These are phyloP conservation scores for Pyrrhoderma noxium DNA, from an alignment of 1,284 basidiomycete species.

Conservation along the genomic window DNA sequence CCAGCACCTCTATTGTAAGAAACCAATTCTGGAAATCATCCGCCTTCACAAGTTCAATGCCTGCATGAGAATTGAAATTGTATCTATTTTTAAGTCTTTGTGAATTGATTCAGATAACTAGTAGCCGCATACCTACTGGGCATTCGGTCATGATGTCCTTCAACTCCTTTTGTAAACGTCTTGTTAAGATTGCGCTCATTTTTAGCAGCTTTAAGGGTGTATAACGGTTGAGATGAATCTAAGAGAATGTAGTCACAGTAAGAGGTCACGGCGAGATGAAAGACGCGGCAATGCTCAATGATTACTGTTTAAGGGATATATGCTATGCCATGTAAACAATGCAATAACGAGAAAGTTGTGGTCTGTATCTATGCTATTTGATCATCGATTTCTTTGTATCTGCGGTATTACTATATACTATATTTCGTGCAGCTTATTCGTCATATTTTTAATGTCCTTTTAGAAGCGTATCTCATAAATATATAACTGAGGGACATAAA, in stretches of 20 bases:
- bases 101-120: not conserved
- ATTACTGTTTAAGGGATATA: not conserved
- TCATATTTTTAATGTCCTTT: too few species aligned
- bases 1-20: conserved; percentile 71
- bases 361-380: not conserved
- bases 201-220: not conserved
- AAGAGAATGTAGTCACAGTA: not conserved
- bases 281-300: not conserved
- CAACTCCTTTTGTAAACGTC: conserved; percentile 27
- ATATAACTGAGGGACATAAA: too few species aligned
- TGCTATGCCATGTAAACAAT: not conserved
- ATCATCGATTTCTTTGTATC: not conserved
- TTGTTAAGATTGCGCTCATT: conserved; percentile 24
- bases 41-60: conserved; percentile 61
- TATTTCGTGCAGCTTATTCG: too few species aligned
- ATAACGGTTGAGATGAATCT: not conserved
- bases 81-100: not conserved
- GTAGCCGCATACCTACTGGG: conserved; percentile 19
- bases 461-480: too few species aligned
- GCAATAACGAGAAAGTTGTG: not conserved
- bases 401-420: too few species aligned
- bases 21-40: conserved; percentile 70
- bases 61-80: conserved; percentile 30
- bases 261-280: not conserved
- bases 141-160: conserved; percentile 24